These are phyloP conservation scores for Alternaria sp. DNA, from an alignment of 2,329 filamentous ascomycete genomes.

Conservation along the genomic window DNA sequence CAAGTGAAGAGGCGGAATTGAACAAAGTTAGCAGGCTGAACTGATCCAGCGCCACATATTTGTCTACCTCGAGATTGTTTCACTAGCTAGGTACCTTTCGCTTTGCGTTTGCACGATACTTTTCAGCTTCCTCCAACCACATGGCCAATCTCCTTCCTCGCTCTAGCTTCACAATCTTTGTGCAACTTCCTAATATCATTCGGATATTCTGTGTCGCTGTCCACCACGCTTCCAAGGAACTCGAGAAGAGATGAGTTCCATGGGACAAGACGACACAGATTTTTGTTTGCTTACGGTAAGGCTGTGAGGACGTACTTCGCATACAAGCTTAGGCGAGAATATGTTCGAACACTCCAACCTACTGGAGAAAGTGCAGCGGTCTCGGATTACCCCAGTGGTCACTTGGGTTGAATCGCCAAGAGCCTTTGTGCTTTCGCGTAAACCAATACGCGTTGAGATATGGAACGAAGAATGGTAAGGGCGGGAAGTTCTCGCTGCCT, in stretches of 20 bases:
- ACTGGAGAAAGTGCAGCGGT: slow-evolving; percentile 23
- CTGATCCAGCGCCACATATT: not conserved
- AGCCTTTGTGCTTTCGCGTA: slow-evolving; percentile 36
- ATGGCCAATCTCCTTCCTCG: not conserved
- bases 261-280: too few species aligned
- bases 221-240: not conserved
- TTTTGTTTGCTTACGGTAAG: not conserved
- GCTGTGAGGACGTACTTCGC: not conserved
- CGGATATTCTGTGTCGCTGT: too few species aligned
- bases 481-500: slow-evolving; percentile 43
- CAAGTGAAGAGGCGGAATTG: not conserved
- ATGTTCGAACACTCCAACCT: not conserved
- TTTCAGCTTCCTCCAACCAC: not conserved
- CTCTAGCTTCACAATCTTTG: not conserved
- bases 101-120: not conserved
- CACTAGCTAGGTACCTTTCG: not conserved
- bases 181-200: not conserved
- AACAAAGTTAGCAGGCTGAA: not conserved
- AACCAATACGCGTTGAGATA: slow-evolving; percentile 49
- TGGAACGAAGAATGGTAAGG: slow-evolving; percentile 47
- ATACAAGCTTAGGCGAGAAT: not conserved
- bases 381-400: slow-evolving; percentile 42
- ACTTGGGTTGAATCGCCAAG: slow-evolving; percentile 50
- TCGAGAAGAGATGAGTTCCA: not conserved
- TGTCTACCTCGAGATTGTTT: not conserved